Base-by-base conservation (phyloP, 345 rosid species). In the Populus pruinosa region DNA sequence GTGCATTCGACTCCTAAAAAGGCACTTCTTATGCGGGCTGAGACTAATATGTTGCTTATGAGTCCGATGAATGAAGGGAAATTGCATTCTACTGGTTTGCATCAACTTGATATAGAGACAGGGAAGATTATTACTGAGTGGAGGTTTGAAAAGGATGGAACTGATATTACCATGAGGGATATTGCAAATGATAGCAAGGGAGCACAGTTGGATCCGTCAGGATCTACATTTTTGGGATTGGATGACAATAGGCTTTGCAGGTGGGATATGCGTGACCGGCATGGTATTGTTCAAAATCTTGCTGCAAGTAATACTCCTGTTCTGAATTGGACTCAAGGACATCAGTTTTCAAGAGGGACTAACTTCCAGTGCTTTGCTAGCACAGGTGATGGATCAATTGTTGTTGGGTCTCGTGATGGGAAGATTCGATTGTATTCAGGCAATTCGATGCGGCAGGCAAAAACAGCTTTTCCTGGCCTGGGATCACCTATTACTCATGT, bases 351-450 rank as follows among this genome's bases (percentile, higher is more conserved):
- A n/a, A 90, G 98, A 86, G 99, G 99, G 21, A 96, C 98, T 53
- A 94, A 96, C 80, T 96, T 96, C 76, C 97, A 91, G 85, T 94
- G 98, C 90, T 92, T 96, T 85, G 99, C 98, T 56, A 91, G 95
- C 76, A 92, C 99, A 43, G 99, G 99, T 36, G 99, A 94, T 87
- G 98, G 99, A 21, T 96, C 99, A 18, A 91, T 96, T 87, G 98
- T 90, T 64, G 97, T 96, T 69, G 99, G 99, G 13, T 96, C 98
- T 74, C 90, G 90, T 73, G 99, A 96, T 84, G 99, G 99, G 59
- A 94, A 94, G 91, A 96, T 96, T 77, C 84, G 99, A 65, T 84
- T 96, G 81, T 96, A 96, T 79, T 94, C 99, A 0, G 84, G 69
- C 85, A 91, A 82, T 77, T 90, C 98, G 67, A 96, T 96, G 98